Conservation (phyloP, 2,329 filamentous ascomycete genomes). For the Xylaria multiplex region DNA sequence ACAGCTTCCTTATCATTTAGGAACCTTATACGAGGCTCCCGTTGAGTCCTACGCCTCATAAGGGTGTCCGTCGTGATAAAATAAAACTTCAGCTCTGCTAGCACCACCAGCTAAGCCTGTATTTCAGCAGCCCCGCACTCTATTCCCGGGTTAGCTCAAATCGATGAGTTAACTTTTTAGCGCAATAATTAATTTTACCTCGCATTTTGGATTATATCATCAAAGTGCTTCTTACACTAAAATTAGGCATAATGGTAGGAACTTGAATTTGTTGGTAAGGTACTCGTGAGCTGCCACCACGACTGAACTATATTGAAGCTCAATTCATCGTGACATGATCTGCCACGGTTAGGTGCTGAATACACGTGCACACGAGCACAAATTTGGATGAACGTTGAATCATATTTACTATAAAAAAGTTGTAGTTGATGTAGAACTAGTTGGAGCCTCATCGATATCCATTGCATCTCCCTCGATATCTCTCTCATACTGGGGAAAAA, state of each 20-base stretch:
- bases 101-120: not conserved
- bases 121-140: not conserved
- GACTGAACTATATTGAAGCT: not conserved
- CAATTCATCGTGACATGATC: not conserved
- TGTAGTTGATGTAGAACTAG: conserved; percentile 4
- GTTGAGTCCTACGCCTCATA: not conserved
- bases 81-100: too few relatives aligned
- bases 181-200: not conserved
- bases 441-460: conserved; percentile 26
- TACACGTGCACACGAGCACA: not conserved
- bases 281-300: not conserved
- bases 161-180: not conserved
- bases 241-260: not conserved
- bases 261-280: conserved; percentile 3
- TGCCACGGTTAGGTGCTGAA: not conserved
- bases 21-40: not conserved
- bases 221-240: not conserved
- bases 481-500: conserved; percentile 52
- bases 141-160: conserved; percentile 6
- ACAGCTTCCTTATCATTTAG: not conserved
- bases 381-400: not conserved
- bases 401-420: not conserved
- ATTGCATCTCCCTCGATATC: conserved; percentile 44
- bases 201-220: not conserved
- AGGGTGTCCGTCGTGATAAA: too few relatives aligned